Base-by-base conservation (phyloP, 2,329 filamentous ascomycete genomes). In the Aspergillus brasiliensis region DNA sequence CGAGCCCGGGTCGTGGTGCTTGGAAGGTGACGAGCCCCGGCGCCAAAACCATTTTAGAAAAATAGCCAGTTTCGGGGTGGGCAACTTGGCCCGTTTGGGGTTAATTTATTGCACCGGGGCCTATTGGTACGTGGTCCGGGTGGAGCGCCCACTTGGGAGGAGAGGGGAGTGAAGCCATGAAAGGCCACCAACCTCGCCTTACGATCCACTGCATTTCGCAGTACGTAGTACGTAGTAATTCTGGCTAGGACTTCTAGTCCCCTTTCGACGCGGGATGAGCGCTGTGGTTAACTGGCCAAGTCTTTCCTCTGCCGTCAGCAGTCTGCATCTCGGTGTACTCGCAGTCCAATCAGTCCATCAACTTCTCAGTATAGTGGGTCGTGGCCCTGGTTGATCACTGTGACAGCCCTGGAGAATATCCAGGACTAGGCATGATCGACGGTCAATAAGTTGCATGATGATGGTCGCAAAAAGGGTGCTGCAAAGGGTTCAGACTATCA, bases 11-110 rank as follows among this genome's bases (percentile, higher is more conserved):
- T 42, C 42, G 27, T 46, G 40, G 46, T 27, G 21, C 40, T 31
- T 28, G 23, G 38, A 31, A 46, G 27, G 42, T 42, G 38, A 34
- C 31, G 31, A 44, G 52, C 17, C 52, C 52, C 40, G 42, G 52
- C 52, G 52, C 52, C 52, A 31, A 55, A 55, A 44, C 40, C 38
- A 46, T 19, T 40, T 55, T 55, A 55, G 42, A 23, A 25, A 40
- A 34, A 42, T 44, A 17, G 40, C 28, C 40, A 23, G 25, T 25
- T 25, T 49, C 25, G 38, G 25, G 28, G 52, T 55, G 52, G 52
- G 38, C 52, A 11, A 15, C 52, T 44, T 55, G 52, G 42, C 52
- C 28, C 25, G 25, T 46, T 31, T 55, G 38, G 52, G 52, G 34
- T 46, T 46, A 31, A 21, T 44, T 34, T 55, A 44, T 27, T 42